Evolutionary conservation across 164 flowering plant species (phyloP).

Genomic region (Nymphaea thermarum): DNA sequence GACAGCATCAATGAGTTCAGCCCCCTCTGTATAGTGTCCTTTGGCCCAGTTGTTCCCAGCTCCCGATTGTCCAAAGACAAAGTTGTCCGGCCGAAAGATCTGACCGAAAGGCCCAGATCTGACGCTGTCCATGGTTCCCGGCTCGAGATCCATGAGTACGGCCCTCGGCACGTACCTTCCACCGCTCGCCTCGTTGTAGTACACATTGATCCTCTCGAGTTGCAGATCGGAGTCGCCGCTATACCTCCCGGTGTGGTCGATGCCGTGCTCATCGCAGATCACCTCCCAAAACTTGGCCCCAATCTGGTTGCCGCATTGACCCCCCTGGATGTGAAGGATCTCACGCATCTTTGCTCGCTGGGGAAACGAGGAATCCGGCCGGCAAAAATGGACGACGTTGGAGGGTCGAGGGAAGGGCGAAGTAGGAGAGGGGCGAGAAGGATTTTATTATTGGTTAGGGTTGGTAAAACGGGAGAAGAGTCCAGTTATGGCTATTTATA

Average conservation of each 20-base stretch:
- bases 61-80: slow-evolving; percentile 13
- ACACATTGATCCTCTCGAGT: slow-evolving; percentile 14
- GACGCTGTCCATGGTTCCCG: slow-evolving; percentile 14
- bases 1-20: slow-evolving; percentile 13
- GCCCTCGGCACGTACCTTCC: slow-evolving; percentile 15
- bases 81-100: slow-evolving; percentile 15
- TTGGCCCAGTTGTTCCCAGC: slow-evolving; percentile 18
- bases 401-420: no score
- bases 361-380: no score
- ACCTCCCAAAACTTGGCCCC: slow-evolving; percentile 19
- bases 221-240: slow-evolving; percentile 11
- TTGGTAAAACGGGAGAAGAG: no score
- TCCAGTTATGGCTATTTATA: no score
- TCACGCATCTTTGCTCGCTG: slow-evolving; percentile 7
- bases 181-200: slow-evolving; percentile 14
- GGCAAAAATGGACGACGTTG: no score
- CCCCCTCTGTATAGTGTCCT: slow-evolving; percentile 15
- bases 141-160: slow-evolving; percentile 15
- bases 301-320: slow-evolving; percentile 15
- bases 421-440: no score
- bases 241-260: slow-evolving; percentile 11
- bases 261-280: slow-evolving; percentile 16
- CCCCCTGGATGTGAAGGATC: slow-evolving; percentile 14
- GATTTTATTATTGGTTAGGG: no score
- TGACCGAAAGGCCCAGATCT: slow-evolving; percentile 13